Percentiles rank a stretch among this genome's conserved stretches.
phyloP scores from a whole-genome alignment of 441 rosid species.

The Bocquillonia castaneifolia region DNA sequence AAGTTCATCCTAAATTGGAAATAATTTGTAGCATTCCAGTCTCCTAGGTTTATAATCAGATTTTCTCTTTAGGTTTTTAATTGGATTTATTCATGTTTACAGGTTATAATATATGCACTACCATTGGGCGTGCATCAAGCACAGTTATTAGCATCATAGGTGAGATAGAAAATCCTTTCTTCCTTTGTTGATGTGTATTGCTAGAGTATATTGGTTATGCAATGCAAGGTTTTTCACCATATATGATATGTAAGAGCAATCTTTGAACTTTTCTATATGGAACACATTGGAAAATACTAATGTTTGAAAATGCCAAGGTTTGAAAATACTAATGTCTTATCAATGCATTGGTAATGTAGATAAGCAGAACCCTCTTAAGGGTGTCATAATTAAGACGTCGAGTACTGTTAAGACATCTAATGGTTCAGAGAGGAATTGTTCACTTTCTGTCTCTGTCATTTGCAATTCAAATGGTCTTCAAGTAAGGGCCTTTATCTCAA shows the following conservation, averaged over 20 bases:
- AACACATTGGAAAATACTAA: too few relatives aligned
- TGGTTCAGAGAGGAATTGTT: constrained; percentile 46
- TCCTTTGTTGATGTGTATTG: neutral
- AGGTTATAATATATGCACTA: constrained; percentile 87
- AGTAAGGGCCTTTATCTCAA: constrained; percentile 44
- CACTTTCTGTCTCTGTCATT: constrained; percentile 71
- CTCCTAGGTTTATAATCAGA: neutral
- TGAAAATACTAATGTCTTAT: constrained; percentile 25
- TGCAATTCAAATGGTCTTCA: constrained; percentile 59
- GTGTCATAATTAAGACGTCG: constrained; percentile 73
- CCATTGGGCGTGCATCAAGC: constrained; percentile 58
- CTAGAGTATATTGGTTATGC: constrained; percentile 10
- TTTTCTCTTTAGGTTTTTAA: neutral
- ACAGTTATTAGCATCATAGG: constrained; percentile 50
- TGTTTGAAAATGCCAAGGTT: too few relatives aligned
- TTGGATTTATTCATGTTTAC: constrained; percentile 22
- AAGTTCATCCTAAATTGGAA: neutral
- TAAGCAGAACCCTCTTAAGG: constrained; percentile 61
- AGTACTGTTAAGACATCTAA: constrained; percentile 9
- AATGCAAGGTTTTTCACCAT: neutral
- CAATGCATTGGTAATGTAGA: constrained; percentile 39
- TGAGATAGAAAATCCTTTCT: constrained; percentile 27
- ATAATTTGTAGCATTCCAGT: neutral
- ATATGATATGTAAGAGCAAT: constrained; percentile 2
- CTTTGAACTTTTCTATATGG: constrained; percentile 3